Evolutionary conservation across 75 land plant genomes (phyloP).

Genomic region (Larix kaempferi): DNA sequence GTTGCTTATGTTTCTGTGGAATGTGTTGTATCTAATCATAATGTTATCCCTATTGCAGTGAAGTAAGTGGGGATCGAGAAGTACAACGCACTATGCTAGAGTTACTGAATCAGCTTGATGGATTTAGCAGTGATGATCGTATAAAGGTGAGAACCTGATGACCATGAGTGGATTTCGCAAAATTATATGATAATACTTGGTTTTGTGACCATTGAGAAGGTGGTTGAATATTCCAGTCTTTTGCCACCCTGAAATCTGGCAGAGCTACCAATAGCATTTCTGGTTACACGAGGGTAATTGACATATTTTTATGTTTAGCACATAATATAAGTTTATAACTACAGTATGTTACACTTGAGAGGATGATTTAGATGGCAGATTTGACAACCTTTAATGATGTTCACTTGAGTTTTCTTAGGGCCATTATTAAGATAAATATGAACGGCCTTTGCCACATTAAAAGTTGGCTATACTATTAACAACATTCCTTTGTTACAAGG

Average conservation of each 20-base stretch:
- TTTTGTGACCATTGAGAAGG: too few relatives aligned
- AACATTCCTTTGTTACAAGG: neutral
- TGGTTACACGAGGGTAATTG: too few relatives aligned
- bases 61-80: slow-evolving; percentile 97
- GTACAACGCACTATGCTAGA: slow-evolving; percentile 98
- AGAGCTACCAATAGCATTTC: too few relatives aligned
- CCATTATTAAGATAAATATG: too few relatives aligned
- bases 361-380: too few relatives aligned
- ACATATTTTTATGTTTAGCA: too few relatives aligned
- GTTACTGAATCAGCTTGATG: slow-evolving; percentile 95
- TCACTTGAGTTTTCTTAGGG: too few relatives aligned
- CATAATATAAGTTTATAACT: neutral
- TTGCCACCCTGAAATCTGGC: too few relatives aligned
- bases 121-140: slow-evolving; percentile 96
- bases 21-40: neutral
- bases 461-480: neutral
- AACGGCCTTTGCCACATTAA: neutral
- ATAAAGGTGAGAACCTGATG: slow-evolving; percentile 61
- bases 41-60: slow-evolving; percentile 49
- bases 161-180: too few relatives aligned
- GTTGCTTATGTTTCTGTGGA: neutral
- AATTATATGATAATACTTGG: too few relatives aligned
- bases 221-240: too few relatives aligned
- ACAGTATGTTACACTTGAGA: neutral
- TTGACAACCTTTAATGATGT: too few relatives aligned